Evolutionary conservation across 768 basidiomycete species (phyloP).

Genomic region (Mycena vitilis): DNA sequence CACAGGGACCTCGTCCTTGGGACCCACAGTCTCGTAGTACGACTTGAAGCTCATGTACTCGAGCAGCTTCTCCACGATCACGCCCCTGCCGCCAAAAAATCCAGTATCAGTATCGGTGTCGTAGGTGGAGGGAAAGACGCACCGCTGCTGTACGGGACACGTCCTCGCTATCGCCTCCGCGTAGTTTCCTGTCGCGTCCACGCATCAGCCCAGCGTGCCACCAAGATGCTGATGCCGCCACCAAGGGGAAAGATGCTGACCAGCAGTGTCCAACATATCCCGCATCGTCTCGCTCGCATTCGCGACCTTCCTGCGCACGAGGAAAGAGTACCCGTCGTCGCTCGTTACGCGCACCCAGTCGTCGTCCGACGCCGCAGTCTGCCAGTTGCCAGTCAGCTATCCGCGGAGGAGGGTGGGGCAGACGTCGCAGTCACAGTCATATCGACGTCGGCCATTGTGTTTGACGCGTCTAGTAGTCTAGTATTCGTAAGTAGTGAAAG

Average conservation of each 20-base stretch:
- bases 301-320: slow-evolving; percentile 81
- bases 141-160: slow-evolving; percentile 81
- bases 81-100: slow-evolving; percentile 52
- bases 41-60: slow-evolving; percentile 92
- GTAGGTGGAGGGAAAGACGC: slow-evolving; percentile 39
- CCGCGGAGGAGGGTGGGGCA: no score
- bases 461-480: slow-evolving; percentile 5
- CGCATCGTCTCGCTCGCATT: slow-evolving; percentile 84
- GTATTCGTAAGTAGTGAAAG: not conserved
- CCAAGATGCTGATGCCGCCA: no score
- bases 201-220: no score
- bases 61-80: slow-evolving; percentile 87
- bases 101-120: not conserved
- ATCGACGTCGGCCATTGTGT: slow-evolving; percentile 31
- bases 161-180: slow-evolving; percentile 79
- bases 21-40: slow-evolving; percentile 74
- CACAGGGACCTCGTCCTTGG: slow-evolving; percentile 82
- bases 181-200: slow-evolving; percentile 69
- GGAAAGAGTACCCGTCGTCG: slow-evolving; percentile 84
- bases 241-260: slow-evolving; percentile 50
- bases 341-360: slow-evolving; percentile 85
- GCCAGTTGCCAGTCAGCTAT: not conserved
- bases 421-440: slow-evolving; percentile 16
- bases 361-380: slow-evolving; percentile 42
- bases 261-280: slow-evolving; percentile 80